Conservation (phyloP, 2,329 filamentous ascomycete species). For the Phyllosticta citriasiana region DNA sequence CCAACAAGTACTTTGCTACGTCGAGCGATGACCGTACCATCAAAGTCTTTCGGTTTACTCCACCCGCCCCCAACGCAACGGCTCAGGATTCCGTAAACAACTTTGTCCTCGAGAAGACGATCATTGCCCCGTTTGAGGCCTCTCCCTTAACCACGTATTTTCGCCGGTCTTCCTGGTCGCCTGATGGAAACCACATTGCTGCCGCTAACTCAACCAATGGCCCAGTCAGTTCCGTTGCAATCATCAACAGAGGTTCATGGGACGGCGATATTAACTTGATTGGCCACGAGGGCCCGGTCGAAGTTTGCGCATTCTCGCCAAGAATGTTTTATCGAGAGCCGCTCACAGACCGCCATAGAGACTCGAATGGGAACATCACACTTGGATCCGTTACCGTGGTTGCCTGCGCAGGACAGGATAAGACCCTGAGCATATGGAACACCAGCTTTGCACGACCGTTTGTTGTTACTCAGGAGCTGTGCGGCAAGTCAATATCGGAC, state of each 20-base stretch:
- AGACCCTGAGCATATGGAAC: slow-evolving; percentile 94
- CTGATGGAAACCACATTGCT: slow-evolving; percentile 92
- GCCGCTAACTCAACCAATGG: slow-evolving; percentile 96
- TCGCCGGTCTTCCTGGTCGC: slow-evolving; percentile 91
- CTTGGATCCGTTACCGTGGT: slow-evolving; percentile 73
- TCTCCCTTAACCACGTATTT: slow-evolving; percentile 97
- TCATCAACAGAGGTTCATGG: slow-evolving; percentile 86
- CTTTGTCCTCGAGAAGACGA: slow-evolving; percentile 88
- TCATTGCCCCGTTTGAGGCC: slow-evolving; percentile 75
- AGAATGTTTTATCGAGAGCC: slow-evolving; percentile 72
- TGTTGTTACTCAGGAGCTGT: slow-evolving; percentile 79
- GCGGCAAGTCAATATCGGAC: slow-evolving; percentile 87
- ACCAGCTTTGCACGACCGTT: slow-evolving; percentile 89
- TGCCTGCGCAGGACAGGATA: slow-evolving; percentile 92
- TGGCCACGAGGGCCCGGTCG: slow-evolving; percentile 90
- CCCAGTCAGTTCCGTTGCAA: slow-evolving; percentile 92
- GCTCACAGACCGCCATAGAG: slow-evolving; percentile 38
- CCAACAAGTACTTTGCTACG: slow-evolving; percentile 98
- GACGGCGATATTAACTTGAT: slow-evolving; percentile 96
- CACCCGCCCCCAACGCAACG: slow-evolving; percentile 79
- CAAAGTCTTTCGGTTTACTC: slow-evolving; percentile 91
- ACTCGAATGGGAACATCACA: slow-evolving; percentile 32
- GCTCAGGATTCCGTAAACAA: slow-evolving; percentile 95
- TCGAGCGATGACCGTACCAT: slow-evolving; percentile 95
- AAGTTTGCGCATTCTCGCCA: slow-evolving; percentile 95